Evolutionary conservation across 2,329 filamentous ascomycete genomes (phyloP).

Genomic region (Neofusicoccum laricinum): DNA sequence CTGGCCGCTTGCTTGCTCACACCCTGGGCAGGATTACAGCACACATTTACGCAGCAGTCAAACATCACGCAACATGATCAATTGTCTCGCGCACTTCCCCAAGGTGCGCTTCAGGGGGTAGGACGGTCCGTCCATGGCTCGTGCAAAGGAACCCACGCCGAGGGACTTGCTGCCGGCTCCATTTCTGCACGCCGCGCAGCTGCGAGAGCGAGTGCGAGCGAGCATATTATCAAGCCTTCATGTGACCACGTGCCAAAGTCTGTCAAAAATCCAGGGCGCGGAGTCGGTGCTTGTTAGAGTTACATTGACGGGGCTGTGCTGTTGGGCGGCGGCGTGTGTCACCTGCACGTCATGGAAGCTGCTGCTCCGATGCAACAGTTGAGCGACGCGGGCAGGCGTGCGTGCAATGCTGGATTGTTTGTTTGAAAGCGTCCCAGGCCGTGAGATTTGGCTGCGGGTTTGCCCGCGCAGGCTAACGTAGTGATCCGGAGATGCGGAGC

Average conservation of each 20-base stretch:
- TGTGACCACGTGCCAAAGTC: not conserved
- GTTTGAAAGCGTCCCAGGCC: not conserved
- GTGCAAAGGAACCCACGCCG: no score
- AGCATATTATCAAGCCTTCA: not conserved
- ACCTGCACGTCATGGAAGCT: constrained; percentile 3
- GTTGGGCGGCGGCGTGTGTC: not conserved
- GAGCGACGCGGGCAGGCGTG: not conserved
- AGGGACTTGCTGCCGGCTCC: no score
- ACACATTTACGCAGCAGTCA: no score
- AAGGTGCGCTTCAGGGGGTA: no score
- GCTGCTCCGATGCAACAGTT: constrained; percentile 2
- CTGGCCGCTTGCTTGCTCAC: no score
- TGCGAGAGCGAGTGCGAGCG: no score
- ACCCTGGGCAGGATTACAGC: no score
- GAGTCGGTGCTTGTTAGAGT: not conserved
- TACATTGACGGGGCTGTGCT: constrained; percentile 4
- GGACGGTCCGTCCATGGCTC: no score
- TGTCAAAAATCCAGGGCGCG: not conserved
- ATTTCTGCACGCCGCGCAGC: no score
- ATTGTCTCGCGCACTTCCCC: no score
- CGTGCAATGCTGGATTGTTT: constrained; percentile 9
- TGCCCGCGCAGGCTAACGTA: not conserved
- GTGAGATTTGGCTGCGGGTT: not conserved
- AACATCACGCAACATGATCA: no score
- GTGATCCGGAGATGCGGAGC: constrained; percentile 3